phyloP scores from a whole-genome alignment of 148 eudicot species.

The Rhododendron williamsianum region DNA sequence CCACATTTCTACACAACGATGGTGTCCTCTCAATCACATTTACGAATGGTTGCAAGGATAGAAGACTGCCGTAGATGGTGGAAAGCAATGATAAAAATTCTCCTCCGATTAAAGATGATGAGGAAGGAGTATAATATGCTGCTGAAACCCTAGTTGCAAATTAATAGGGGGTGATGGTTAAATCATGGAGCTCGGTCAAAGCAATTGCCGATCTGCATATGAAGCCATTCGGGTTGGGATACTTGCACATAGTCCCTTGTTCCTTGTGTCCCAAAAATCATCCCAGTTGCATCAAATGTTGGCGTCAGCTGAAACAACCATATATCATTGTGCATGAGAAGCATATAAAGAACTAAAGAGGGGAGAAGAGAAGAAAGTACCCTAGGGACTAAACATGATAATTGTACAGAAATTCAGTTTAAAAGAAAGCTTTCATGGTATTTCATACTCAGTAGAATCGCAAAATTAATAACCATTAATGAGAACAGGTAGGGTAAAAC shows the following conservation, averaged over 20 bases:
- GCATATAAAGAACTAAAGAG: not conserved
- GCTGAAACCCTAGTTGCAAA: constrained; percentile 1
- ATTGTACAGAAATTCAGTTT: not conserved
- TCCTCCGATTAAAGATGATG: not conserved
- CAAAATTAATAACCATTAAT: not conserved
- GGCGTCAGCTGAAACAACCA: constrained; percentile 43
- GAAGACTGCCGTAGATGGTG: not conserved
- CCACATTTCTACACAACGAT: constrained; percentile 9
- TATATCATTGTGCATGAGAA: constrained; percentile 1
- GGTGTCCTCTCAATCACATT: constrained; percentile 7
- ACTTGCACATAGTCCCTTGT: constrained; percentile 61
- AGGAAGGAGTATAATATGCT: not conserved
- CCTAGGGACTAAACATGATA: too few relatives aligned
- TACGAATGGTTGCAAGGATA: not conserved
- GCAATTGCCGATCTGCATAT: constrained; percentile 73
- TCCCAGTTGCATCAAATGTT: constrained; percentile 54
- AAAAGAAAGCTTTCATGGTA: not conserved
- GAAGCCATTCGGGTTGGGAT: constrained; percentile 76
- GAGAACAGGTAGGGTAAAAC: not conserved
- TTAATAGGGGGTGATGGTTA: not conserved
- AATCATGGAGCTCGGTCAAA: constrained; percentile 59
- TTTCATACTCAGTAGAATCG: not conserved
- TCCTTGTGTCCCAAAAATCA: constrained; percentile 56
- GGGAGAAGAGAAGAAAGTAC: not conserved
- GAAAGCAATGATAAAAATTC: not conserved